Evolutionary conservation across 73 alveolate species (phyloP).

Genomic region (Symbiodinium natans): DNA sequence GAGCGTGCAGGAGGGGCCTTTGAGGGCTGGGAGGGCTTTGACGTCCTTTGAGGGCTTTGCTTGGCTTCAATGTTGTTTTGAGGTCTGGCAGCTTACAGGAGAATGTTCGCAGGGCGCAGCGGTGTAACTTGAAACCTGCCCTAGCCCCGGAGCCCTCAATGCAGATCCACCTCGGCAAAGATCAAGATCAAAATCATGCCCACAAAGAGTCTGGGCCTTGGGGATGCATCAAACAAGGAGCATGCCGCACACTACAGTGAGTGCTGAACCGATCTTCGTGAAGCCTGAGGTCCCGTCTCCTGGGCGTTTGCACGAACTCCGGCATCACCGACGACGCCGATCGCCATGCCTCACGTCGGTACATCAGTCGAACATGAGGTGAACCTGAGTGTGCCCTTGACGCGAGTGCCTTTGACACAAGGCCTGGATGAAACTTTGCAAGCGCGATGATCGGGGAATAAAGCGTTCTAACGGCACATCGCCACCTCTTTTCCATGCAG

Average conservation of each 20-base stretch:
- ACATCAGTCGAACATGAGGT: neutral
- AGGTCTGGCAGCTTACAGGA: too few relatives aligned
- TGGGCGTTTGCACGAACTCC: constrained; percentile 96
- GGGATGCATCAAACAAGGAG: neutral
- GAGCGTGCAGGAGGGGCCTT: neutral
- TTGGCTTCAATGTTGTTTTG: too few relatives aligned
- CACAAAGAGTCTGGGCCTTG: constrained; percentile 94
- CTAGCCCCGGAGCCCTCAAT: too few relatives aligned
- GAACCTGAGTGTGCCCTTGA: too few relatives aligned
- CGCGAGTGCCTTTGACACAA: too few relatives aligned
- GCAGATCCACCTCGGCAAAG: constrained; percentile 98
- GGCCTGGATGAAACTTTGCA: too few relatives aligned
- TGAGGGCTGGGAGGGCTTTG: neutral
- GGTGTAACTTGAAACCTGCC: too few relatives aligned
- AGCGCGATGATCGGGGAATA: too few relatives aligned
- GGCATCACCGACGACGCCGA: constrained; percentile 98
- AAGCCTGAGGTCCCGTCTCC: constrained; percentile 45
- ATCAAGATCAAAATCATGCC: constrained; percentile 98
- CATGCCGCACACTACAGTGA: neutral
- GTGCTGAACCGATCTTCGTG: neutral
- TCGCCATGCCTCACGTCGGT: constrained; percentile 97
- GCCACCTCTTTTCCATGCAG: too few relatives aligned
- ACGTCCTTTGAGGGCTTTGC: too few relatives aligned
- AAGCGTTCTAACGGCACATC: too few relatives aligned
- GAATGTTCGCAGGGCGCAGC: too few relatives aligned